Conservation (phyloP, 805 yeast genomes). For the Teunomyces cretensis region DNA sequence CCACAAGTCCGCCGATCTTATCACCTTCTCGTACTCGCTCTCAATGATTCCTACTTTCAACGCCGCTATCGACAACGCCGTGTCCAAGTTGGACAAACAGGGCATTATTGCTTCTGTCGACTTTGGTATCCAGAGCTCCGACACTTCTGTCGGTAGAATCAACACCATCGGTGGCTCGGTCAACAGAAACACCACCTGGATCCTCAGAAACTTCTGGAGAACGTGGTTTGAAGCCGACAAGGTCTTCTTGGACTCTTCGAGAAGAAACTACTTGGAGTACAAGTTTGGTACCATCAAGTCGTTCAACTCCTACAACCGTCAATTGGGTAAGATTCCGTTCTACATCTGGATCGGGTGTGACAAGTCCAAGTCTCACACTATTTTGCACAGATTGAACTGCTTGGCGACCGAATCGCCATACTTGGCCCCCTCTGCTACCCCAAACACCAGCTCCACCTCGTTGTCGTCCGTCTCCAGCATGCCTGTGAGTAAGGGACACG, state of each 20-base stretch:
- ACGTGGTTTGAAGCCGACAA: constrained; percentile 85
- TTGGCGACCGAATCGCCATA: constrained; percentile 83
- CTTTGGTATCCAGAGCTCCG: constrained; percentile 72
- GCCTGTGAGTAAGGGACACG: constrained; percentile 67
- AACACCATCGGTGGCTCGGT: constrained; percentile 75
- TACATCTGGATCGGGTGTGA: constrained; percentile 77
- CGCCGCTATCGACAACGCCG: constrained; percentile 72
- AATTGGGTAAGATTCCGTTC: constrained; percentile 74
- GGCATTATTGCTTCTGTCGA: constrained; percentile 75
- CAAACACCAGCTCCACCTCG: constrained; percentile 11
- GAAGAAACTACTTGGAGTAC: constrained; percentile 82
- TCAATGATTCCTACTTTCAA: constrained; percentile 86
- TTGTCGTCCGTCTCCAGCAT: constrained; percentile 21
- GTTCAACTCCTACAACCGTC: constrained; percentile 61
- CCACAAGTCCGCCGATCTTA: constrained; percentile 56
- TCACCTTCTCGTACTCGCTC: constrained; percentile 77
- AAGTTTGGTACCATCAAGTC: constrained; percentile 80
- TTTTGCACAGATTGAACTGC: constrained; percentile 67
- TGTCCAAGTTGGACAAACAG: constrained; percentile 47
- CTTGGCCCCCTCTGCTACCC: constrained; percentile 55
- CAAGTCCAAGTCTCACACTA: constrained; percentile 32
- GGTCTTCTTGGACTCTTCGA: constrained; percentile 73
- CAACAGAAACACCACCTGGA: constrained; percentile 74
- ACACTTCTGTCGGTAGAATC: constrained; percentile 64
- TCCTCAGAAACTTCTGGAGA: constrained; percentile 79